Conservation (phyloP, 2,329 filamentous ascomycete species). For the Fusarium proliferatum region DNA sequence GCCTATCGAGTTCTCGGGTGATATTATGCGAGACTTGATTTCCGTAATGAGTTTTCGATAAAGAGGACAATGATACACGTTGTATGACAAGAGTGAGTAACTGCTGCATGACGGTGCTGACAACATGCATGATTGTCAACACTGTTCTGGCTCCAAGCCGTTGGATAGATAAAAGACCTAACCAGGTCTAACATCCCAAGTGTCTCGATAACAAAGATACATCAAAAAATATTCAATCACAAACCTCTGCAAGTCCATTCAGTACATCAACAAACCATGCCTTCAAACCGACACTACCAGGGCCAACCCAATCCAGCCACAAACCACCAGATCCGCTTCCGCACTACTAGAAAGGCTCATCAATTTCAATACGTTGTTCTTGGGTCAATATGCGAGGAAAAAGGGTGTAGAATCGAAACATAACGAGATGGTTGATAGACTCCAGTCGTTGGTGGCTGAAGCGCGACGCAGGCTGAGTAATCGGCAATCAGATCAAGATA, state of each 20-base stretch:
- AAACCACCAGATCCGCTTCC: background rate
- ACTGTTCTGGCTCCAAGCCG: too few relatives aligned
- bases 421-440: too few relatives aligned
- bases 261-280: background rate
- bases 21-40: fast-evolving
- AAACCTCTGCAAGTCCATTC: background rate
- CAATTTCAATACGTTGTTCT: background rate
- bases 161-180: background rate
- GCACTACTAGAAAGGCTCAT: fast-evolving
- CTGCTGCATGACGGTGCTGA: background rate
- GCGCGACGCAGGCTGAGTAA: background rate
- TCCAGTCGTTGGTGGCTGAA: background rate
- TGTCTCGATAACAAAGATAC: fast-evolving
- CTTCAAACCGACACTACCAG: background rate
- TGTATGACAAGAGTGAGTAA: fast-evolving
- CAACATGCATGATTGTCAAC: fast-evolving
- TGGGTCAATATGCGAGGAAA: too few relatives aligned
- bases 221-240: background rate
- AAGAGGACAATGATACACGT: fast-evolving
- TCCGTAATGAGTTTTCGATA: fast-evolving
- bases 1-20: fast-evolving
- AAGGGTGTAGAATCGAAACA: too few relatives aligned
- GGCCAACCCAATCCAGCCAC: background rate
- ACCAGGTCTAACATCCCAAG: background rate
- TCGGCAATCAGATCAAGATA: background rate